phyloP scores from a whole-genome alignment of 495 filamentous ascomycete genomes.

The Penicillium taxi region DNA sequence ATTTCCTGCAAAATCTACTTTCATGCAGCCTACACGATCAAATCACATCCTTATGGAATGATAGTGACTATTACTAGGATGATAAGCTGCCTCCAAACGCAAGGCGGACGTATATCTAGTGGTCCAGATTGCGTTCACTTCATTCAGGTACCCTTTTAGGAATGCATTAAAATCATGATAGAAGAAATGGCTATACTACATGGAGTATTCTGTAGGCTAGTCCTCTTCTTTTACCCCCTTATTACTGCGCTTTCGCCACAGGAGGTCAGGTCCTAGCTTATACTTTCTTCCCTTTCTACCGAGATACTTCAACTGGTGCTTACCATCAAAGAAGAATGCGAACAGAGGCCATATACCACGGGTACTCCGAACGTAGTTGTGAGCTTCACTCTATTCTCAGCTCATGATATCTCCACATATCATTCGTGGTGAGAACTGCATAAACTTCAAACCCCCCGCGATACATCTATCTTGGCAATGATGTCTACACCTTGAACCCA shows the following conservation, averaged over 20 bases:
- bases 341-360: no score
- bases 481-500: no score
- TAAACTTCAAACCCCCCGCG: no score
- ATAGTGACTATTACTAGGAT: conserved; percentile 19
- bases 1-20: conserved; percentile 1
- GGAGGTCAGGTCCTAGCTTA: neutral
- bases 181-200: no score
- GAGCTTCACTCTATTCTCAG: no score
- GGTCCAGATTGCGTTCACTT: conserved; percentile 8
- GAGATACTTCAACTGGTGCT: no score
- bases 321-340: no score
- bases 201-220: neutral
- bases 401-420: no score
- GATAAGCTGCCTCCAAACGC: conserved; percentile 18
- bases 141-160: conserved; percentile 20
- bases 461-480: no score
- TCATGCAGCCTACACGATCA: conserved; percentile 7
- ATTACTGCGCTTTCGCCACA: neutral
- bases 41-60: conserved; percentile 6
- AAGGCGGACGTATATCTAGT: conserved; percentile 16
- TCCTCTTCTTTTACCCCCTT: conserved; percentile 3
- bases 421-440: no score
- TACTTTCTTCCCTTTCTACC: no score
- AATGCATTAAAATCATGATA: conserved; percentile 10
- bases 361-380: no score